Evolutionary conservation across 257 asterid genomes (phyloP).

Genomic region (Przewalskia tangutica): DNA sequence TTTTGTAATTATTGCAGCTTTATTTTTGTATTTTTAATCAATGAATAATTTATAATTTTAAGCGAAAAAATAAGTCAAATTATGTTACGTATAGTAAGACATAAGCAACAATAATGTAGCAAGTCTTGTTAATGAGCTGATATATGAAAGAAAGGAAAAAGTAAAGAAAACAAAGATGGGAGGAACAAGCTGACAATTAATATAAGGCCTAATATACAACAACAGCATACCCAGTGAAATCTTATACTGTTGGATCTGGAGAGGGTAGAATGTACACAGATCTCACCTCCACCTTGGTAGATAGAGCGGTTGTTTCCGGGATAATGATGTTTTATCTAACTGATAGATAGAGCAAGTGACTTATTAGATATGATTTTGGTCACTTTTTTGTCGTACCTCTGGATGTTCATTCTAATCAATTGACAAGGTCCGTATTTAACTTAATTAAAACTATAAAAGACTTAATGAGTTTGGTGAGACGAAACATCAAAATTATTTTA

Average conservation of each 20-base stretch:
- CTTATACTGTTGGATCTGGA: no score
- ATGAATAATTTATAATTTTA: neutral
- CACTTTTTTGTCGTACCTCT: neutral
- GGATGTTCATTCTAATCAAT: slow-evolving; percentile 16
- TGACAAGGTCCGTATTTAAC: slow-evolving; percentile 6
- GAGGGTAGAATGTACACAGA: no score
- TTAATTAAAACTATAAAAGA: slow-evolving; percentile 6
- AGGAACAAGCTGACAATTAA: neutral
- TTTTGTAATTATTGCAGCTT: neutral
- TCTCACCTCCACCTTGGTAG: no score
- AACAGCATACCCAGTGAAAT: no score
- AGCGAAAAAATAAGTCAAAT: neutral
- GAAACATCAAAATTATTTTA: slow-evolving; percentile 5
- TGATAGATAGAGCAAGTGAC: neutral
- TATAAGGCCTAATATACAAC: neutral
- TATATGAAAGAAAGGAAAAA: neutral
- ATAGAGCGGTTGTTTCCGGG: no score
- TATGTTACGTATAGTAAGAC: neutral
- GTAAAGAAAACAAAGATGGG: neutral
- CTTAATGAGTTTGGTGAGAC: slow-evolving; percentile 14
- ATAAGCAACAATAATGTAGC: neutral
- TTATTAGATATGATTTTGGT: neutral
- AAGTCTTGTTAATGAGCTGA: neutral
- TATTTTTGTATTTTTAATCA: neutral
- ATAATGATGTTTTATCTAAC: neutral